Evolutionary conservation across 2,329 filamentous ascomycete genomes (phyloP).

Genomic region (Fusarium brevicatenulatum): DNA sequence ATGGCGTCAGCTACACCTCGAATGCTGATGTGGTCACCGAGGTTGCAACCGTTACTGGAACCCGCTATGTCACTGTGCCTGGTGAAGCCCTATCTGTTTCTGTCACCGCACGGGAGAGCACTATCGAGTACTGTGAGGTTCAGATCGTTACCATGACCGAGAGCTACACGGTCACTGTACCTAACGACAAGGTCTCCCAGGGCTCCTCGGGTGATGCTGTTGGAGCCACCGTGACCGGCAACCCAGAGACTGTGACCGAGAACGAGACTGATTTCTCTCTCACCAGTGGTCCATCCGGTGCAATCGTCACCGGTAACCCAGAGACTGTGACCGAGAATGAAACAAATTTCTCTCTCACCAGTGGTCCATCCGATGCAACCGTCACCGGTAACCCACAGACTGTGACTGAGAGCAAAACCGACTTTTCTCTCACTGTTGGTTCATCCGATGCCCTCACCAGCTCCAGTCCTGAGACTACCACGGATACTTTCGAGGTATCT

Average conservation of each 20-base stretch:
- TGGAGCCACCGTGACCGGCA: constrained; percentile 42
- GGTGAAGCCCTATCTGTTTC: constrained; percentile 41
- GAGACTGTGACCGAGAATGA: constrained; percentile 47
- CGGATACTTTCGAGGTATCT: constrained; percentile 36
- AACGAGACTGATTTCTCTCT: constrained; percentile 43
- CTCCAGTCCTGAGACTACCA: constrained; percentile 46
- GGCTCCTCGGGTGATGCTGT: constrained; percentile 34
- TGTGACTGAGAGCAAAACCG: constrained; percentile 43
- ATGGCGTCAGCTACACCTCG: constrained; percentile 41
- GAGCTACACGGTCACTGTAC: constrained; percentile 45
- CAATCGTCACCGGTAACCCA: constrained; percentile 47
- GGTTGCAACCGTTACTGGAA: constrained; percentile 43
- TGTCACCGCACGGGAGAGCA: constrained; percentile 37
- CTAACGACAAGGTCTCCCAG: constrained; percentile 28
- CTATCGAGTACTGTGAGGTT: constrained; percentile 37
- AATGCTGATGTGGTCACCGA: constrained; percentile 32
- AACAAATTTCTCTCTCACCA: constrained; percentile 44
- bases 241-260: constrained; percentile 48
- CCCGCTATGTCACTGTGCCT: constrained; percentile 44
- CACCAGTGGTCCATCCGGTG: constrained; percentile 48
- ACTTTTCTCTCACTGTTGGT: constrained; percentile 33
- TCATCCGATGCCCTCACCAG: constrained; percentile 39
- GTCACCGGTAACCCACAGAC: constrained; percentile 42
- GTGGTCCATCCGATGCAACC: constrained; percentile 44
- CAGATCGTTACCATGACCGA: constrained; percentile 39